Percentiles rank a stretch among this genome's conserved stretches.
Evolutionary conservation across 768 basidiomycete species (phyloP).

Genomic region (Mycena indigotica): DNA sequence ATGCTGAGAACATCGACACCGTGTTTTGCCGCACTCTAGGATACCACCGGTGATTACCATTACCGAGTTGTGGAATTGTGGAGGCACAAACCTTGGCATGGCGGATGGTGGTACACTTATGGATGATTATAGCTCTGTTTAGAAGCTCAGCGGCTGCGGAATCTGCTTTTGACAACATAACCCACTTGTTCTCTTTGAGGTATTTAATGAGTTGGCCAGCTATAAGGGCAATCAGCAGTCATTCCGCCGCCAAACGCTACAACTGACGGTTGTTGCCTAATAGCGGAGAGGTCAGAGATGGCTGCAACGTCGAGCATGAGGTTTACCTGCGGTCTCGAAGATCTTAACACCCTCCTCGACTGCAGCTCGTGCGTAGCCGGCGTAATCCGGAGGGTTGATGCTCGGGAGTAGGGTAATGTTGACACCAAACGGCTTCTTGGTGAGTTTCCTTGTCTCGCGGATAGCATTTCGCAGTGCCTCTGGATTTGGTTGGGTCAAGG

Average conservation of each 20-base stretch:
- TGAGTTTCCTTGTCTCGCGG: slow-evolving; percentile 69
- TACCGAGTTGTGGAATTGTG: no score
- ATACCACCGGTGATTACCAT: no score
- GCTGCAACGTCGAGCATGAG: neutral
- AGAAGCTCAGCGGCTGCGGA: no score
- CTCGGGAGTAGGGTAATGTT: slow-evolving; percentile 86
- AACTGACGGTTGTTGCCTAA: slow-evolving; percentile 4
- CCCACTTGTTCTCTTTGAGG: slow-evolving; percentile 66
- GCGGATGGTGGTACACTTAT: slow-evolving; percentile 86
- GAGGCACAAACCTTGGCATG: slow-evolving; percentile 71
- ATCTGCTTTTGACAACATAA: no score
- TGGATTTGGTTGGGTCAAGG: slow-evolving; percentile 84
- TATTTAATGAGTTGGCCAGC: slow-evolving; percentile 78
- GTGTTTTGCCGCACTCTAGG: slow-evolving; percentile 62
- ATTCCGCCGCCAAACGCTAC: no score
- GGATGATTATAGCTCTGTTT: slow-evolving; percentile 70
- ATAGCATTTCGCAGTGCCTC: slow-evolving; percentile 81
- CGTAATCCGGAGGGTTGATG: slow-evolving; percentile 91
- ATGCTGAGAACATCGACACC: slow-evolving; percentile 90
- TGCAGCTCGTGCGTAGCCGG: slow-evolving; percentile 77
- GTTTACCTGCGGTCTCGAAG: slow-evolving; percentile 79
- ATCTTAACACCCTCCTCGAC: slow-evolving; percentile 87
- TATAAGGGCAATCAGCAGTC: no score
- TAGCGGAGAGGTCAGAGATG: slow-evolving; percentile 35
- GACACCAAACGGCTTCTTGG: slow-evolving; percentile 79